Base-by-base conservation (phyloP, 2,329 filamentous ascomycete genomes). In the Fusarium algeriense region DNA sequence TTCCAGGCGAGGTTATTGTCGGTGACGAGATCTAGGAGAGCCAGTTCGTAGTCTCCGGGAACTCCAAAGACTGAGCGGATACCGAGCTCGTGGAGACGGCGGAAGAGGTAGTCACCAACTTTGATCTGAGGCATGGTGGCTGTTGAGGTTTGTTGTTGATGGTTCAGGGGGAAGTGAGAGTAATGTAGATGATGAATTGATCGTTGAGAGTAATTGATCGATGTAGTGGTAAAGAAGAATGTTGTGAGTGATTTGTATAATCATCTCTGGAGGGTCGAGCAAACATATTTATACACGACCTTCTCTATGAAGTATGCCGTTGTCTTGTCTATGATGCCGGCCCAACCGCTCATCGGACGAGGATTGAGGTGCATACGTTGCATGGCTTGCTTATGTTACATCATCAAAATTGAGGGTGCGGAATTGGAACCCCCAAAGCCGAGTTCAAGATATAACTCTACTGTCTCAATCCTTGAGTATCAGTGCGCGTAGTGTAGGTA, bases 71-170 rank as follows among this genome's bases (percentile, higher is more conserved):
- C 23, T 20, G 57, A 60, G 5, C 49, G 49, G 3, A 56, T 56
- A 7, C 57, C 38, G 14, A 60, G 48, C 23, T 43, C 49, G 4
- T 60, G 49, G 5, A 60, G 30, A n/a, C 49, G 57, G n/a, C 20
- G 49, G 38, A 60, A 60, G 30, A 60, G 57, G n/a, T 60, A 60
- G 32, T 56, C 57, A 30, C 49, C 49, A 30, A 60, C 38, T 23
- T 60, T 60, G 15, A 44, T 11, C 20, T 30, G 13, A 28, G 38
- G 15, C 55, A 58, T 37, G 8, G 34, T n/a, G n/a, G 15, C n/a
- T 50, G 30, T 19, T 23, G 20, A 23, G 23, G 23, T 23, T 4
- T 14, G 20, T 35, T 3, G 12, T 10, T 26, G 23, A 23, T 50
- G 15, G 8, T 9, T 26, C 11, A 20, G 12, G 23, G 23, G 20